A percentile compares a stretch with the other conserved stretches of the same genome.
Conservation (phyloP, 106 monocot genomes). For the Allium sativum region DNA sequence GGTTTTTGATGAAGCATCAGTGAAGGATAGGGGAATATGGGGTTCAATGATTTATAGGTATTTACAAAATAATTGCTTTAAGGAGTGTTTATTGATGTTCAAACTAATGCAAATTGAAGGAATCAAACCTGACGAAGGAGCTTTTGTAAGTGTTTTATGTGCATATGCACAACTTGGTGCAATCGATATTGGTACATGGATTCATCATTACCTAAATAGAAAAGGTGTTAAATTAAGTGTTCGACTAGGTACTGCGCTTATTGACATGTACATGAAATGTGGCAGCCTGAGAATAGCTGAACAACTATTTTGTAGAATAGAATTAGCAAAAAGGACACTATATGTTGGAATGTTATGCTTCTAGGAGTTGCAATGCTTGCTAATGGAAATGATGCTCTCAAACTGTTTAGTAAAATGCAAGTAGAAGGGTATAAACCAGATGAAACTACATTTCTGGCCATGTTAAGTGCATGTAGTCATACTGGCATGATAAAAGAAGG, state of each 20-base stretch:
- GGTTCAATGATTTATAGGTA: constrained; percentile 43
- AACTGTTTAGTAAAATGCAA: constrained; percentile 22
- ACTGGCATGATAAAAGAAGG: constrained; percentile 33
- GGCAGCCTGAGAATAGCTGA: constrained; percentile 17
- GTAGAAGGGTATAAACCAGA: constrained; percentile 22
- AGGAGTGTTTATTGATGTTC: constrained; percentile 34
- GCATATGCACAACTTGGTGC: constrained; percentile 37
- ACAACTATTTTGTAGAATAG: constrained; percentile 18
- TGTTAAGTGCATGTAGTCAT: constrained; percentile 46
- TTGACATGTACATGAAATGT: constrained; percentile 51
- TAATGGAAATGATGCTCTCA: constrained; percentile 21
- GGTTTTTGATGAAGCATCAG: constrained; percentile 29
- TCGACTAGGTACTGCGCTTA: constrained; percentile 30
- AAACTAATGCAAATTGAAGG: constrained; percentile 27
- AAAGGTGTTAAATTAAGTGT: constrained; percentile 8
- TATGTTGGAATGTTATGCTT: constrained; percentile 51
- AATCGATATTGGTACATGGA: constrained; percentile 29
- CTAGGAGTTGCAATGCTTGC: constrained; percentile 36
- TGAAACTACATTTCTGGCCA: constrained; percentile 28
- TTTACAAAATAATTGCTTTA: constrained; percentile 37
- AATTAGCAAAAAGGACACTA: constrained; percentile 18
- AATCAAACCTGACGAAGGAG: constrained; percentile 22
- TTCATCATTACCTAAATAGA: constrained; percentile 13
- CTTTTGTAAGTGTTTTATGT: constrained; percentile 21
- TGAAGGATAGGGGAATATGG: constrained; percentile 25